Conservation (phyloP, 352 stramenopile genomes). For the Pythium myriotylum region DNA sequence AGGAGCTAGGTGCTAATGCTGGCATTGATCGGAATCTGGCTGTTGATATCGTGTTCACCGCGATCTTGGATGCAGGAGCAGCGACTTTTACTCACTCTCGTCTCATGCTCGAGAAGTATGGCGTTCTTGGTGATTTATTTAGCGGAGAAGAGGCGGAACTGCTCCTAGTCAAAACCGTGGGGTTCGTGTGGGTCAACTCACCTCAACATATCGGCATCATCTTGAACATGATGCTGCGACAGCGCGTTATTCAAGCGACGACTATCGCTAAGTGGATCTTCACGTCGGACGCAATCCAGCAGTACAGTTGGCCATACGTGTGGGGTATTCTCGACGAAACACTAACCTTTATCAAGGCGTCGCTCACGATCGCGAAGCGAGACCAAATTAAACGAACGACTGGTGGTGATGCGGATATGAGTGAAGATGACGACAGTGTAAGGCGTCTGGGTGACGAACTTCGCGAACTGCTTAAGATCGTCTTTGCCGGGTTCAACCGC, state of each 20-base stretch:
- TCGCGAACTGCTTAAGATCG: slow-evolving; percentile 47
- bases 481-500: slow-evolving; percentile 74
- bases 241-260: slow-evolving; percentile 60
- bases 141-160: slow-evolving; percentile 51
- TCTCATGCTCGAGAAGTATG: slow-evolving; percentile 80
- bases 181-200: slow-evolving; percentile 79
- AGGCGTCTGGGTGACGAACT: slow-evolving; percentile 54
- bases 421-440: slow-evolving; percentile 37
- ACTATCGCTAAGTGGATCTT: slow-evolving; percentile 84
- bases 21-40: slow-evolving; percentile 50
- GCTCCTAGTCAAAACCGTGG: slow-evolving; percentile 67
- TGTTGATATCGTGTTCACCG: slow-evolving; percentile 76
- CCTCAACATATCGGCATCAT: slow-evolving; percentile 84
- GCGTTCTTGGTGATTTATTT: slow-evolving; percentile 53
- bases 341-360: slow-evolving; percentile 53
- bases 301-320: slow-evolving; percentile 90
- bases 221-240: slow-evolving; percentile 79
- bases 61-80: slow-evolving; percentile 70
- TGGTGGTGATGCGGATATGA: slow-evolving; percentile 54
- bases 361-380: slow-evolving; percentile 36
- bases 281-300: slow-evolving; percentile 76
- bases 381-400: slow-evolving; percentile 33
- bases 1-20: slow-evolving; percentile 42
- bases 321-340: slow-evolving; percentile 83
- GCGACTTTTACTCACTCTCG: slow-evolving; percentile 87